Conservation (phyloP, 768 basidiomycete species). For the Solioccasus polychromus region DNA sequence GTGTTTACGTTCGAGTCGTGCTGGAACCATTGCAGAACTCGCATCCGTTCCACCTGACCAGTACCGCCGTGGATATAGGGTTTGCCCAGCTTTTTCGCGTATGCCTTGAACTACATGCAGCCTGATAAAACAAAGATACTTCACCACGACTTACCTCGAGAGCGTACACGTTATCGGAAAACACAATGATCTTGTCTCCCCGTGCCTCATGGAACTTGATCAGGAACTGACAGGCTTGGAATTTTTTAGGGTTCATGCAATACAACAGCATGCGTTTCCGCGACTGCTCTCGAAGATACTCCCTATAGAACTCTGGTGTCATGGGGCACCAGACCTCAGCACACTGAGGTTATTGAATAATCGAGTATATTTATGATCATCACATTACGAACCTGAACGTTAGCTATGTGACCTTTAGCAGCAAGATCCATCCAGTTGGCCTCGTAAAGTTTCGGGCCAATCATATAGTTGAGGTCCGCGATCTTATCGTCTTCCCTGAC, state of each 20-base stretch:
- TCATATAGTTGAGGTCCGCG: conserved; percentile 97
- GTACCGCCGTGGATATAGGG: conserved; percentile 96
- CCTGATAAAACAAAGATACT: neutral
- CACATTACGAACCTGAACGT: conserved; percentile 79
- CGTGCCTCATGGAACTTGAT: conserved; percentile 98
- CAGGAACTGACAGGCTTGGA: conserved; percentile 97
- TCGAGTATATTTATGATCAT: neutral
- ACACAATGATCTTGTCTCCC: conserved; percentile 99
- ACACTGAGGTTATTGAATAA: conserved; percentile 53
- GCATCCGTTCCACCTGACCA: conserved; percentile 92
- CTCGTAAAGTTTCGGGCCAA: conserved; percentile 98
- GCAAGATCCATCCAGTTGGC: conserved; percentile 99
- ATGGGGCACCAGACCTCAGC: conserved; percentile 99
- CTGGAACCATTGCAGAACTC: conserved; percentile 93
- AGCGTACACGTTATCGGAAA: conserved; percentile 97
- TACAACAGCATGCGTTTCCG: conserved; percentile 94
- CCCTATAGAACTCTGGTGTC: conserved; percentile 98
- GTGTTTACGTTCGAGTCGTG: conserved; percentile 95
- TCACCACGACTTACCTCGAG: conserved; percentile 65
- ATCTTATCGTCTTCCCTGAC: conserved; percentile 99
- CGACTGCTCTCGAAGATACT: conserved; percentile 90
- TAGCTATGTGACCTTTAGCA: conserved; percentile 98
- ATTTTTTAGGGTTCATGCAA: conserved; percentile 99
- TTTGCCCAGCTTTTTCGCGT: conserved; percentile 91
- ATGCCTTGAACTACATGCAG: conserved; percentile 50